Conservation (phyloP, 1,284 basidiomycete genomes). For the Athelia psychrophila region DNA sequence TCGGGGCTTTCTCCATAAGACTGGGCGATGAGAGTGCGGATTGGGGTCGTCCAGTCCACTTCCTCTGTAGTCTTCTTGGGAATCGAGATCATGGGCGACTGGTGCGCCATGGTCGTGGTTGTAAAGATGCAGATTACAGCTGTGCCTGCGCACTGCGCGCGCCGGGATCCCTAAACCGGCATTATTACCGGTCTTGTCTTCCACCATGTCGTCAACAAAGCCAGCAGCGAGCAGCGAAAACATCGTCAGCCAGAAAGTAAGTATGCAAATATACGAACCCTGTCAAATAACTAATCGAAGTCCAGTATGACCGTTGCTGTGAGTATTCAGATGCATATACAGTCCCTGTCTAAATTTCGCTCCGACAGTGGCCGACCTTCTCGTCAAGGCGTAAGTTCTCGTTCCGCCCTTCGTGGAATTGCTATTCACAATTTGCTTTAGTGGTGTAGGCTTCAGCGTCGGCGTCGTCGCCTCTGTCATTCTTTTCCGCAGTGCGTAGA, state of each 20-base stretch:
- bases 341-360: too few relatives aligned
- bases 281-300: constrained; percentile 1
- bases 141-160: too few relatives aligned
- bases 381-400: constrained; percentile 70
- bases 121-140: background rate
- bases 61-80: constrained; percentile 79
- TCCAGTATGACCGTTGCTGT: constrained; percentile 90
- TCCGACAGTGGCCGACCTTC: constrained; percentile 65
- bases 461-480: constrained; percentile 95
- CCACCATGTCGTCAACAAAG: constrained; percentile 47
- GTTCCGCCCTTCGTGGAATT: constrained; percentile 10
- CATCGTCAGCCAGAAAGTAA: constrained; percentile 83
- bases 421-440: constrained; percentile 39
- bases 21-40: constrained; percentile 83
- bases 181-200: too few relatives aligned
- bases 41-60: constrained; percentile 90
- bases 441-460: constrained; percentile 92
- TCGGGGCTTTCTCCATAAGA: constrained; percentile 95
- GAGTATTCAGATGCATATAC: constrained; percentile 34
- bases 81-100: constrained; percentile 81
- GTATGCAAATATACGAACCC: background rate
- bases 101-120: constrained; percentile 52
- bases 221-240: constrained; percentile 77
- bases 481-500: constrained; percentile 89
- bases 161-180: too few relatives aligned